Base-by-base conservation (phyloP, 1,139 yeast genomes). In the Taiozyma onychis region DNA sequence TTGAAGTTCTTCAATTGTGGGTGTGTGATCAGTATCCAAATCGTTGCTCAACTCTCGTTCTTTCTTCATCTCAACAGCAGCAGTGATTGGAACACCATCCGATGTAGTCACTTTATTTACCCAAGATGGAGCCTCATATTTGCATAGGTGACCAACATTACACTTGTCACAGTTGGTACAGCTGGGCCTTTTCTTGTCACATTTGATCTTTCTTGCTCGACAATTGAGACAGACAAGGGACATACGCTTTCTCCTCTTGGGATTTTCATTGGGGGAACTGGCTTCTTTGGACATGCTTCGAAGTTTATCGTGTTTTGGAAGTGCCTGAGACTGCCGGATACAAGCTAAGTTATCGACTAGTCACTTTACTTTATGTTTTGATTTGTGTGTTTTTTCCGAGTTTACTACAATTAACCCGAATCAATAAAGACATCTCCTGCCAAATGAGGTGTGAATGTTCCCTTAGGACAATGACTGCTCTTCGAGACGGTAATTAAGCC, bases 51-150 rank as follows among this genome's bases (percentile, higher is more conserved):
- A 24, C 6, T 39, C 28, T 6, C 1, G 28, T 11, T 39, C 21
- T 7, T 22, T 41, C 26, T 32, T 39, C 34, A 27, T 42, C 10
- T 43, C 48, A 26, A 42, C 32, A 14, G 34, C 37, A 21, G 30
- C 16, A 18, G 44, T 35, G 13, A 46, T 16, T 8, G 48, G 48
- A 28, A 42, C 42, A n/a, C 48, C 48, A 13, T 46, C 44, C 3
- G 48, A 24, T 8, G 44, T 47, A 6, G 55, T 51, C 9, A 56
- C 56, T 28, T 54, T 48, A n/a, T 45, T 47, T 32, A 55, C 58
- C 64, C 64, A 61, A 27, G 58, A 63, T 1, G 64, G 64, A 2
- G 60, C 53, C 43, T 59, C 63, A 43, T 61, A 61, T 34, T 55
- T 56, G 30, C 64, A 61, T 1, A 60, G 53, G 37, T 60, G 58